Base-by-base conservation (phyloP, 129 eudicot genomes). In the Smallanthus sonchifolius region DNA sequence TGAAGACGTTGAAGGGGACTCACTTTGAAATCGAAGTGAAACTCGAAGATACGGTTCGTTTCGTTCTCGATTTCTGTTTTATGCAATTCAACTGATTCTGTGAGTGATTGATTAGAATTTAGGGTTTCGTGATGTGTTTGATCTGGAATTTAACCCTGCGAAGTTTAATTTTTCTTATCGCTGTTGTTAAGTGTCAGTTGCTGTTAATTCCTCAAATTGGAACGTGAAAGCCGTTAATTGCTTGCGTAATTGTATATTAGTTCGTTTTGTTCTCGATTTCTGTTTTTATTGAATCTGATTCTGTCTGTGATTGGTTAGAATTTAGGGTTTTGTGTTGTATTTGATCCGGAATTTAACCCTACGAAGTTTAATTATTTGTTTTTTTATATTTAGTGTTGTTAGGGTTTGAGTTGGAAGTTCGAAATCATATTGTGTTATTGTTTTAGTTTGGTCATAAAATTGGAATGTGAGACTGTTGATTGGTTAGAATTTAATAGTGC, bases 1-100 rank as follows among this genome's bases (percentile, higher is more conserved):
- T 79, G 15, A 79, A 79, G 36, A 79, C 83, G 2, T 56, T 79
- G 79, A 79, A 79, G 79, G 80, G 80, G 59, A 81, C 79, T 56
- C 76, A 74, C 80, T 80, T 79, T 13, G 79, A 79, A 57, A 79
- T 79, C 63, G 75, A 79, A 17, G 79, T 73, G 35, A 73, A 79
- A 59, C 54, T 37, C 62, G 55, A 79, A 14, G 83, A 79, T 60
- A 79, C 79, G 48, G 83, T 79, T 14, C 20, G 70, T 79, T 44
- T 40, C 2, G 5, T 17, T 43, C 47, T 20, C 0, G 37, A 2
- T 54, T 47, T 17, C 39, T 24, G 65, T 69, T 69, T 48, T 65
- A 37, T n/a, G 7, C 24, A 28, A 28, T 35, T 16, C 6, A 13
- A 16, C 35, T 62, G 71, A 35, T 67, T 43, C 11, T 65, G 47